Evolutionary conservation across 75 land plant genomes (phyloP).

Genomic region (Selaginella moellendorffii): DNA sequence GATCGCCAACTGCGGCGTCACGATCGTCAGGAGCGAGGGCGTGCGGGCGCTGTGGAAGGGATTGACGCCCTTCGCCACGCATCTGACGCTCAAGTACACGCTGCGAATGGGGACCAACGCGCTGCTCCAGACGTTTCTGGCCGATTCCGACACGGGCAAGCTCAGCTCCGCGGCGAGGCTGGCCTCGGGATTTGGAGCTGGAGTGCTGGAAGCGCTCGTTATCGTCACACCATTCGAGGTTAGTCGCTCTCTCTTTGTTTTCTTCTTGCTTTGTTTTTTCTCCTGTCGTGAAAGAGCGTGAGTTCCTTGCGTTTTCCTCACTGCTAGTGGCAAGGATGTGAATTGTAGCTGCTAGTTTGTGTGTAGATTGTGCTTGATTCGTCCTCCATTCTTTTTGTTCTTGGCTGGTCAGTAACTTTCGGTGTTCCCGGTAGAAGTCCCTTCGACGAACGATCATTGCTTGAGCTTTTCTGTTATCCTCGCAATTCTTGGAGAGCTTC

Average conservation of each 20-base stretch:
- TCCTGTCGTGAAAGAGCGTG: not conserved
- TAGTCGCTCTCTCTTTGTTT: no score
- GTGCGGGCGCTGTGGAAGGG: constrained; percentile 95
- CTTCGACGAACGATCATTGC: no score
- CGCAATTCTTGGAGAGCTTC: no score
- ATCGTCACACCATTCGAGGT: constrained; percentile 98
- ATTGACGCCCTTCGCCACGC: constrained; percentile 90
- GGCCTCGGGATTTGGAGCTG: constrained; percentile 75
- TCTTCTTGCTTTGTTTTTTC: no score
- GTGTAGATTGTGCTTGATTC: no score
- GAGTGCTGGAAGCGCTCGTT: constrained; percentile 79
- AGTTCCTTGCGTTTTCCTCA: not conserved
- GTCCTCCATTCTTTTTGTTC: no score
- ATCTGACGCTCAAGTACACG: constrained; percentile 81
- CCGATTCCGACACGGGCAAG: constrained; percentile 50
- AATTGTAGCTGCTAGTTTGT: no score
- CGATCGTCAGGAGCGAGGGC: constrained; percentile 46
- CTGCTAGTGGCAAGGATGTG: not conserved
- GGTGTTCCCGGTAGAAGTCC: no score
- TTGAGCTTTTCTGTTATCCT: no score
- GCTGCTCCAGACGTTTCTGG: constrained; percentile 44
- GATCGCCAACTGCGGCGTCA: constrained; percentile 64
- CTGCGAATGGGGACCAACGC: constrained; percentile 97
- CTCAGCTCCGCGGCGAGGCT: constrained; percentile 40
- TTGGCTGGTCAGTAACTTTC: no score